Evolutionary conservation across 441 rosid species (phyloP).

Genomic region (Eutrema salsugineum): DNA sequence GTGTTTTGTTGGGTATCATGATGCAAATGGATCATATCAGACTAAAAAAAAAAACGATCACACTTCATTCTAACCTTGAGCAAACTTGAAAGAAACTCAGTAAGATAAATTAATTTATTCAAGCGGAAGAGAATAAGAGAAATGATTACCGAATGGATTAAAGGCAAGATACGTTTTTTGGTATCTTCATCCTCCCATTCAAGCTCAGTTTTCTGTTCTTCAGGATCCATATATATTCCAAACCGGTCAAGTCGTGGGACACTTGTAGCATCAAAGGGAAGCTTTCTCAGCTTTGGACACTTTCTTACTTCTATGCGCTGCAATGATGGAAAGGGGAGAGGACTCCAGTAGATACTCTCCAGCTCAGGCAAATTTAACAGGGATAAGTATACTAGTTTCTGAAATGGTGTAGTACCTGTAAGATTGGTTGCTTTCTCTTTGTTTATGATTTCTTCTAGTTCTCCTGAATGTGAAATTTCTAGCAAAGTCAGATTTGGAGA

Average conservation of each 20-base stretch:
- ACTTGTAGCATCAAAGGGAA: conserved; percentile 23
- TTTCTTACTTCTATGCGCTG: accelerated
- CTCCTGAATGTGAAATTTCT: no score
- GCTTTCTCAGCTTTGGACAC: conserved; percentile 5
- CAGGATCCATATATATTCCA: not conserved
- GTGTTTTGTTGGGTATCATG: no score
- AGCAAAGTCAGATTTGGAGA: no score
- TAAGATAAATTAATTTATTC: not conserved
- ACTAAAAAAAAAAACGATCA: no score
- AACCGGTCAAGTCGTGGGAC: not conserved
- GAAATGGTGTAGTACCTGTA: conserved; percentile 7
- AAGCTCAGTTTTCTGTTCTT: not conserved
- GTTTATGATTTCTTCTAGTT: no score
- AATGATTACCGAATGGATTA: not conserved
- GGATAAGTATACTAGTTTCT: not conserved
- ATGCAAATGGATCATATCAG: not conserved
- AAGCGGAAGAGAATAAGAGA: not conserved
- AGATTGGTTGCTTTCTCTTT: not conserved
- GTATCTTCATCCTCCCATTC: conserved; percentile 1
- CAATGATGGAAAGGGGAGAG: conserved; percentile 2
- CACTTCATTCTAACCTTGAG: not conserved
- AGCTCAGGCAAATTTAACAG: not conserved
- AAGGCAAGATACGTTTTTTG: not conserved
- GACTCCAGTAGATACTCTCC: conserved; percentile 7
- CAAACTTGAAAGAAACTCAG: not conserved